Evolutionary conservation across 129 eudicot species (phyloP).

Genomic region (Gnaphalium uliginosum): DNA sequence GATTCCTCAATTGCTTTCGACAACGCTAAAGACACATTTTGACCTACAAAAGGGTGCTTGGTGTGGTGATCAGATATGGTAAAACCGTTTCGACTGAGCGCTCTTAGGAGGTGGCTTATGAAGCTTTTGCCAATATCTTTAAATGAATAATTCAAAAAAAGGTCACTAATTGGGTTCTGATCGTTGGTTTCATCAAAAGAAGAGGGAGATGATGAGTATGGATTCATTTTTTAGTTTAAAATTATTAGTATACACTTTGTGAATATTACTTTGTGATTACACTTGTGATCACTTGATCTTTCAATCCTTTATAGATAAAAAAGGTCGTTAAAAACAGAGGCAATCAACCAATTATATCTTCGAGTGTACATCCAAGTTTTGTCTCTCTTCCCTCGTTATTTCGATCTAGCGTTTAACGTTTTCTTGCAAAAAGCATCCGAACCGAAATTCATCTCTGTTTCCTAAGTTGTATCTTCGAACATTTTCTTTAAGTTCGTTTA

Average conservation of each 20-base stretch:
- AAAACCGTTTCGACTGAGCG: conserved; percentile 7
- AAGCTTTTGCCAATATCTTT: conserved; percentile 21
- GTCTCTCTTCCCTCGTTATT: neutral
- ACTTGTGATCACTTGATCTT: neutral
- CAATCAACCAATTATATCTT: neutral
- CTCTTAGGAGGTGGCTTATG: conserved; percentile 21
- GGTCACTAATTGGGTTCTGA: neutral
- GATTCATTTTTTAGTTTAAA: neutral
- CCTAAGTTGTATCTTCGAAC: no score
- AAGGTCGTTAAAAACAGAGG: neutral
- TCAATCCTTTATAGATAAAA: neutral
- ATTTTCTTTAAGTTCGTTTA: no score
- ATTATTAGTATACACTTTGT: no score
- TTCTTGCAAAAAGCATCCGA: neutral
- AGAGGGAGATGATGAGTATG: neutral
- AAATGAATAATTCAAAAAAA: conserved; percentile 11
- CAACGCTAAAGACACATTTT: neutral
- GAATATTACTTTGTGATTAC: no score
- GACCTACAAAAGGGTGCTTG: conserved; percentile 1
- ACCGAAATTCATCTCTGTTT: no score
- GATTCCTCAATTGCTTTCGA: conserved; percentile 22
- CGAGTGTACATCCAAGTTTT: neutral
- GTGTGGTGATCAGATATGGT: conserved; percentile 19
- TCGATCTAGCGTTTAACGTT: neutral
- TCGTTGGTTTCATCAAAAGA: neutral